Evolutionary conservation across 306 rosid genomes (phyloP).

Genomic region (Casuarina equisetifolia): DNA sequence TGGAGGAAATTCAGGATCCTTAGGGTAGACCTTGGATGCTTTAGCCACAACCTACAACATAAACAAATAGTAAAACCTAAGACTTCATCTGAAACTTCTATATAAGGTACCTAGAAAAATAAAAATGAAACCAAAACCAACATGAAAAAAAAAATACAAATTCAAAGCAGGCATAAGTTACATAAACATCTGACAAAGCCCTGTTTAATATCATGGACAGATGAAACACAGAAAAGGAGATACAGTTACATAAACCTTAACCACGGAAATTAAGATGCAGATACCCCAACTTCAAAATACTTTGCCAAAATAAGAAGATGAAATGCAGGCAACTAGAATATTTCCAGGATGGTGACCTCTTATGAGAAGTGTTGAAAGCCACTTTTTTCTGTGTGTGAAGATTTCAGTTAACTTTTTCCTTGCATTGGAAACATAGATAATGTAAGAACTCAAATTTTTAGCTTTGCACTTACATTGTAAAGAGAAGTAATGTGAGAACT

Average conservation of each 20-base stretch:
- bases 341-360: background rate
- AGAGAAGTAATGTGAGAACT: background rate
- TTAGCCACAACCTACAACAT: constrained; percentile 59
- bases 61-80: background rate
- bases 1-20: constrained; percentile 92
- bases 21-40: constrained; percentile 59
- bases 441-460: background rate
- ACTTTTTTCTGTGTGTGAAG: background rate
- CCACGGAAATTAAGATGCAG: background rate
- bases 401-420: background rate
- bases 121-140: background rate
- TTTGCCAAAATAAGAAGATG: background rate
- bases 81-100: background rate
- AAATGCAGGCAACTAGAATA: background rate
- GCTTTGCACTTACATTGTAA: background rate
- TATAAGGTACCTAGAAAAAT: background rate
- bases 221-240: background rate
- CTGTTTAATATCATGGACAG: background rate
- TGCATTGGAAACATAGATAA: background rate
- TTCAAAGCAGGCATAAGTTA: background rate
- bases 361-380: background rate
- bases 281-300: background rate
- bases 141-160: background rate
- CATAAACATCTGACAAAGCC: background rate
- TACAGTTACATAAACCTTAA: background rate